These are phyloP conservation scores for Nitzschia palea DNA, from an alignment of 108 stramenopile species.

Conservation along the genomic window DNA sequence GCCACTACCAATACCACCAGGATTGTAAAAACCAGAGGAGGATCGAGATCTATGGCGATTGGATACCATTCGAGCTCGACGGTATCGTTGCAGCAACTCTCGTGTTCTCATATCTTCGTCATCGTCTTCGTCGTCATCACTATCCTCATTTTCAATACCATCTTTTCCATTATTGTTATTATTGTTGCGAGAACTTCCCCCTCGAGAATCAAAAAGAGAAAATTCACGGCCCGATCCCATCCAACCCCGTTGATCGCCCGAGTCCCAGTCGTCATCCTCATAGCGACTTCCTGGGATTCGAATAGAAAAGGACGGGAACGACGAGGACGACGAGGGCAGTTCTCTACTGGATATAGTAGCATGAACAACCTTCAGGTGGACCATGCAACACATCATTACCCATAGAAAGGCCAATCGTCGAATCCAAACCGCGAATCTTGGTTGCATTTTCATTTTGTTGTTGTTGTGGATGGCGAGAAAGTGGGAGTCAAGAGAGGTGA, in stretches of 20 bases:
- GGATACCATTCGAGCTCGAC: background rate
- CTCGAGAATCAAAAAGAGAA: slow-evolving; percentile 32
- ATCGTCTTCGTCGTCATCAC: slow-evolving; percentile 1
- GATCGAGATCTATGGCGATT: background rate
- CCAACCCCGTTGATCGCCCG: background rate
- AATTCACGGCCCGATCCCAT: slow-evolving; percentile 45
- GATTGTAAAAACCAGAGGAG: too few species aligned
- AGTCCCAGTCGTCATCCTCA: background rate
- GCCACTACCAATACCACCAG: too few species aligned
- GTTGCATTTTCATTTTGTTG: too few species aligned
- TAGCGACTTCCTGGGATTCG: slow-evolving; percentile 8
- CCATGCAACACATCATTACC: too few species aligned
- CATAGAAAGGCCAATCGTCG: too few species aligned
- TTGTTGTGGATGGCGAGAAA: too few species aligned
- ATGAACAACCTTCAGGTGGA: too few species aligned
- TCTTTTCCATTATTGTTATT: background rate
- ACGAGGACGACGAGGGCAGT: too few species aligned
- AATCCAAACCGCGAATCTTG: too few species aligned
- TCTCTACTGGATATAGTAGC: too few species aligned
- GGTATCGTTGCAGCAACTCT: background rate
- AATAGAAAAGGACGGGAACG: background rate
- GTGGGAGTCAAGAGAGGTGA: too few species aligned
- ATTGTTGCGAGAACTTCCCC: background rate
- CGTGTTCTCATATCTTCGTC: background rate
- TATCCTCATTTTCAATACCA: background rate